These are phyloP conservation scores for Platanus orientalis DNA, from an alignment of 164 flowering plant species.

Conservation along the genomic window DNA sequence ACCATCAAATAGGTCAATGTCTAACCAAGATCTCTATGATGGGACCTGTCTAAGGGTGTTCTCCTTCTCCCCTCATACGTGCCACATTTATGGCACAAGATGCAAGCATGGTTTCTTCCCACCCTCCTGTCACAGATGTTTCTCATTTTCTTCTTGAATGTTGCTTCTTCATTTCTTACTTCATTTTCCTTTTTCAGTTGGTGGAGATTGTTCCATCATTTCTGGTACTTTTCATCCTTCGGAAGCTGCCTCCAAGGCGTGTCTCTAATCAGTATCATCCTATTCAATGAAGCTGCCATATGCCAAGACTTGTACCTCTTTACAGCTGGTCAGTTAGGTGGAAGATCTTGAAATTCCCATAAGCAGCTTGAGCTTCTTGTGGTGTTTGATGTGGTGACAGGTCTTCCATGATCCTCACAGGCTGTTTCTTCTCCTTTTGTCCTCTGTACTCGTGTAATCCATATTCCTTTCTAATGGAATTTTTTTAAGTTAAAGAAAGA, in stretches of 20 bases:
- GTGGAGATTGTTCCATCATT: conserved; percentile 80
- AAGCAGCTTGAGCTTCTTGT: too few relatives aligned
- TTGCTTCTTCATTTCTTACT: not conserved
- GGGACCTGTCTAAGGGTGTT: too few relatives aligned
- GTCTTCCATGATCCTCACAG: not conserved
- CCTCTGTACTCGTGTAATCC: too few relatives aligned
- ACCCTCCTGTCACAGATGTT: not conserved
- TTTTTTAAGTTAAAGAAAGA: not conserved
- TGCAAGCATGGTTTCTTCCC: not conserved
- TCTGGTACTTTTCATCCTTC: conserved; percentile 69
- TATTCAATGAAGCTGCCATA: conserved; percentile 29
- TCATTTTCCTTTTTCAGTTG: conserved; percentile 30
- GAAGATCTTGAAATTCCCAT: too few relatives aligned
- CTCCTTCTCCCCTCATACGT: too few relatives aligned
- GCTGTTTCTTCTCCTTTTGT: not conserved
- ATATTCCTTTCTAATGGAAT: not conserved
- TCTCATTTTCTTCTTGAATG: not conserved
- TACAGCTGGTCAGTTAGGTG: not conserved
- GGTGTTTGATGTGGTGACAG: too few relatives aligned
- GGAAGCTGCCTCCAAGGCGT: conserved; percentile 76
- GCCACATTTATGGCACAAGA: too few relatives aligned
- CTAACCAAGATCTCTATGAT: too few relatives aligned
- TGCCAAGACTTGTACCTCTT: not conserved
- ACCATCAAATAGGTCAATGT: too few relatives aligned
- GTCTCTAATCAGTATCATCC: conserved; percentile 72